phyloP scores from a whole-genome alignment of 2,329 filamentous ascomycete genomes.

The Penicillium frequentans region DNA sequence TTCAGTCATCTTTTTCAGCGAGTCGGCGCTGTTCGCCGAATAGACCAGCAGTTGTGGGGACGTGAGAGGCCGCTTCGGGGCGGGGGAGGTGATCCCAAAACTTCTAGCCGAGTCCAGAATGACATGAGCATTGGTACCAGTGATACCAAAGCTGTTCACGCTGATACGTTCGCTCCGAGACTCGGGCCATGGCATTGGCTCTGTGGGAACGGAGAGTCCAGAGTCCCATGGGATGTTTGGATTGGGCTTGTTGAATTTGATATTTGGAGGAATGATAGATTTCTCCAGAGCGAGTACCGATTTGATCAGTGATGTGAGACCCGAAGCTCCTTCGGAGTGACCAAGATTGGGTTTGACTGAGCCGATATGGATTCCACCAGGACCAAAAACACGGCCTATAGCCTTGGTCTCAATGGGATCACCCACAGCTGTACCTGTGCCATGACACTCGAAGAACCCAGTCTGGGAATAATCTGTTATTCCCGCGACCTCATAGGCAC shows the following conservation, averaged over 20 bases:
- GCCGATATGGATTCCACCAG: neutral
- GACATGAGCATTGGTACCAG: conserved; percentile 21
- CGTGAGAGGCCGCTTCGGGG: neutral
- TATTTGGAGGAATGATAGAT: conserved; percentile 15
- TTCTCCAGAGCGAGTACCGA: conserved; percentile 20
- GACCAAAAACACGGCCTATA: conserved; percentile 6
- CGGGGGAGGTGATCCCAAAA: neutral
- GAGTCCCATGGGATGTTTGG: neutral
- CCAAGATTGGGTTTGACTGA: conserved; percentile 26
- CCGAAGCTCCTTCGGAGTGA: conserved; percentile 22
- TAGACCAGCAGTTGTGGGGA: conserved; percentile 15
- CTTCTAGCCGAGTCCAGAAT: neutral
- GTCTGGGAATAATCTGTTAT: conserved; percentile 10
- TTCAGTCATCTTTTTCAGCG: conserved; percentile 20
- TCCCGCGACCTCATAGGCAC: conserved; percentile 1
- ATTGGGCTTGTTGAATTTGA: conserved; percentile 18
- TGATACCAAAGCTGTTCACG: conserved; percentile 21
- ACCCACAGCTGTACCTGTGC: conserved; percentile 14
- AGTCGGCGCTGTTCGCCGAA: conserved; percentile 20
- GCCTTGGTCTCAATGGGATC: conserved; percentile 8
- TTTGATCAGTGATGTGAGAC: conserved; percentile 20
- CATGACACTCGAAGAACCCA: conserved; percentile 15
- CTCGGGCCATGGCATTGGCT: conserved; percentile 15
- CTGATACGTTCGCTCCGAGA: conserved; percentile 4
- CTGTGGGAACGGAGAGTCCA: conserved; percentile 13